Evolutionary conservation across 441 rosid genomes (phyloP).

Genomic region (Euphorbia celastroides): DNA sequence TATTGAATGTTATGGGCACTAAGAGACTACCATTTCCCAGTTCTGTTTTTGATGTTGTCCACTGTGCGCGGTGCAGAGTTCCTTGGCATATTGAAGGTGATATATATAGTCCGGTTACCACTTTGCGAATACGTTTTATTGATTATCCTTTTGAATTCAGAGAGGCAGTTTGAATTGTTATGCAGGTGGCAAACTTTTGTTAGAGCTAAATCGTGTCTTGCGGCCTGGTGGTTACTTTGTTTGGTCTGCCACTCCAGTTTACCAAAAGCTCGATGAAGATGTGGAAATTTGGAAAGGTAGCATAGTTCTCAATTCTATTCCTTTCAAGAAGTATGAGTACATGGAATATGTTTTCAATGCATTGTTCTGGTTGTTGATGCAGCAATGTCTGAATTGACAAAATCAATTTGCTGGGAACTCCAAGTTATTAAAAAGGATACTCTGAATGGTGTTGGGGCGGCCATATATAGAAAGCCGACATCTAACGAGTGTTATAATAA

Average conservation of each 20-base stretch:
- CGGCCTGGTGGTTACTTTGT: constrained; percentile 95
- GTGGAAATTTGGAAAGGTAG: constrained; percentile 83
- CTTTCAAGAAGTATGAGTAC: constrained; percentile 7
- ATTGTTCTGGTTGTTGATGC: constrained; percentile 26
- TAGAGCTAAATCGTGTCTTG: constrained; percentile 86
- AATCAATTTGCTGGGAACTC: constrained; percentile 88
- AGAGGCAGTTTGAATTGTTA: constrained; percentile 1
- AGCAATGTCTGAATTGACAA: constrained; percentile 67
- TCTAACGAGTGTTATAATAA: constrained; percentile 67
- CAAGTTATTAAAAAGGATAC: constrained; percentile 52
- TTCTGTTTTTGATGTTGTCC: constrained; percentile 74
- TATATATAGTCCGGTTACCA: background rate
- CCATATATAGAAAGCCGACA: constrained; percentile 70
- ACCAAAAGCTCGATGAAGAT: constrained; percentile 69
- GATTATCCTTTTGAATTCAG: constrained; percentile 8
- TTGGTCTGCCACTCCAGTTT: constrained; percentile 99
- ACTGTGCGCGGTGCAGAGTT: constrained; percentile 97
- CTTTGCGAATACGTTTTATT: background rate
- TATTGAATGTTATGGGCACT: constrained; percentile 96
- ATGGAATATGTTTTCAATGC: constrained; percentile 14
- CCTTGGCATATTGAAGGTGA: constrained; percentile 99
- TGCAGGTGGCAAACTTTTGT: constrained; percentile 80
- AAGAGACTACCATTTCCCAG: constrained; percentile 85
- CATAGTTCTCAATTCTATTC: constrained; percentile 4
- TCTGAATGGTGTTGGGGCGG: constrained; percentile 64